Base-by-base conservation (phyloP, 2,329 filamentous ascomycete species). In the Monosporascus sp. region DNA sequence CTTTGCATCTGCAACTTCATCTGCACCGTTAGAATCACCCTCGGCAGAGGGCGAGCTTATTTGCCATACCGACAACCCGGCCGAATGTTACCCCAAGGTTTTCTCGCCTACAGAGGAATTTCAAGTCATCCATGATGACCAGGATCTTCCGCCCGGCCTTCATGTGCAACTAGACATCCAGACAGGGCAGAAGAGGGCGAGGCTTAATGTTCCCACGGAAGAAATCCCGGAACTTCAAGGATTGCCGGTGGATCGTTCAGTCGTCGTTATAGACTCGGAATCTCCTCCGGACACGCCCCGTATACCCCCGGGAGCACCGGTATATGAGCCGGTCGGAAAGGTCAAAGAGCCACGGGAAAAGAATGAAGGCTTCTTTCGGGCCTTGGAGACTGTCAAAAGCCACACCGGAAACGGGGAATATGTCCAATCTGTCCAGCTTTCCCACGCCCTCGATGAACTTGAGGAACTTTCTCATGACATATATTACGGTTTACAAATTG, bases 51-150 rank as follows among this genome's bases (percentile, higher is more conserved):
- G 68, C n/a, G 79, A 85, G 41, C 69, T 87, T 51, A 86, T 89
- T 66, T 89, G 85, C 59, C 82, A 85, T 65, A 82, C 80, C 42
- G 71, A 76, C 47, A 75, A 85, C 60, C 71, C 75, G 0, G 68
- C 75, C 46, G 84, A 86, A 53, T 89, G 85, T 67, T 89, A 89
- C 59, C 83, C 85, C 1, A 78, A 76, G 47, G 57, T 85, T 2
- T 89, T 89, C 55, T 73, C 79, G 51, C 74, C 85, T 1, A 88
- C 84, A 1, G 70, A 84, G 47, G 77, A 86, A 52, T 89, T 88
- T 58, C 83, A 86, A 65, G 62, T 70, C 7, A 75, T 89, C 41
- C 81, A 76, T 54, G 76, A 82, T 37, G 85, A 86, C 59, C 85
- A 89, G 65, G 79, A 86, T 38, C 64, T 89, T 3, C 85, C 85